Conservation (phyloP, 2,329 filamentous ascomycete species). For the Fonsecaea pedrosoi region DNA sequence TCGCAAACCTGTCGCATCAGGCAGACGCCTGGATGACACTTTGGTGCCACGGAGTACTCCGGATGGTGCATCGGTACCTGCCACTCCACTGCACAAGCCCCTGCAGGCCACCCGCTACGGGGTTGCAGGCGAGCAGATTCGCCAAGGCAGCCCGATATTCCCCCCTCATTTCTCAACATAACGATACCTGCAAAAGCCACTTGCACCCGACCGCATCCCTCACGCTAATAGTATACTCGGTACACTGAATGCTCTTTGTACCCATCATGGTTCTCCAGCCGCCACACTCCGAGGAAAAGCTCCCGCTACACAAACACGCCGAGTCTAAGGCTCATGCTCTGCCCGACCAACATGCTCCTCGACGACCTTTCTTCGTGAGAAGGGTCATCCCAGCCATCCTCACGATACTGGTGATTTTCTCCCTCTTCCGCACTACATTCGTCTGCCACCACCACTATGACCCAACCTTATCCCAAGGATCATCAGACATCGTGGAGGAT, state of each 20-base stretch:
- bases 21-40: background rate
- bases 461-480: constrained; percentile 15
- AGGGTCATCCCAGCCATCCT: constrained; percentile 35
- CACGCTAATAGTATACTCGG: background rate
- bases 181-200: background rate
- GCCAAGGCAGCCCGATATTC: background rate
- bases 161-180: background rate
- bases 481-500: constrained; percentile 5
- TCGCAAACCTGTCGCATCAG: background rate
- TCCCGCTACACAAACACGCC: background rate
- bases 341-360: background rate
- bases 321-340: background rate
- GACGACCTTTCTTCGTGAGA: constrained; percentile 16
- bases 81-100: background rate
- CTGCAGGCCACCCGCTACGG: background rate
- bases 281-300: constrained; percentile 7
- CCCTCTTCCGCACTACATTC: constrained; percentile 32
- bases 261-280: constrained; percentile 9
- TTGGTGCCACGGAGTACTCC: constrained; percentile 2
- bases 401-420: constrained; percentile 28
- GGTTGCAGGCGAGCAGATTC: background rate
- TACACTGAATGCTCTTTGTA: background rate
- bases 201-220: background rate
- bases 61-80: background rate
- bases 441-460: constrained; percentile 35